Base-by-base conservation (phyloP, 345 rosid genomes). In the Abelmoschus esculentus region DNA sequence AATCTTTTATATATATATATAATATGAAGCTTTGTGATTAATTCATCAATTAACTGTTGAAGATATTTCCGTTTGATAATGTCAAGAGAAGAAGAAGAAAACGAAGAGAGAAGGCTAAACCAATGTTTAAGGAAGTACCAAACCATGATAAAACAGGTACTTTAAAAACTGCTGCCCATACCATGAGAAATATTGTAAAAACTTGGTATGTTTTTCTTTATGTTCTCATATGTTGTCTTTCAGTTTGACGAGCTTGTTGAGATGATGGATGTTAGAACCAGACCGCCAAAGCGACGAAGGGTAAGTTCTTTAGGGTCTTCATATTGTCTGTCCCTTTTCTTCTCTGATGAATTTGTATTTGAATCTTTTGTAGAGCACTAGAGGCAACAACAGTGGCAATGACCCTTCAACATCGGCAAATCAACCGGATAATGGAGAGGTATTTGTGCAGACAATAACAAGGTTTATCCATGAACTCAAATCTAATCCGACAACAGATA, bases 61-160 rank as follows among this genome's bases (percentile, higher is more conserved):
- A 11, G 15, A 18, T 63, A 18, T 12, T 22, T 19, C 42, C 17
- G 11, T 19, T 26, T 44, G 69, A 46, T 44, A 65, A 65, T 65
- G 69, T 65, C 69, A 3, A 46, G 67, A 67, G 73, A 77, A 67
- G 71, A 77, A 67, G 71, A 73, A 15, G 81, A 73, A 38, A 38
- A 38, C 18, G 79, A 78, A 13, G 82, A 78, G 46, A 78, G 49
- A 63, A 78, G 77, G 78, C 68, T 83, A 13, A 40, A 61, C 66
- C 77, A 42, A 4, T 78, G 80, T 63, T 68, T 76, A 2, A 74
- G 66, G 66, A 83, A 83, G 78, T 80, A 80, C 44, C 76, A 72
- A 13, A 70, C 18, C 34, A 78, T 80, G 29, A 53, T 74, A 0
- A 80, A 78, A 63, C 83, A 83, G 83, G 83, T 80, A 70, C 19